These are phyloP conservation scores for Saturnispora bothae DNA, from an alignment of 805 yeast genomes.

Conservation along the genomic window DNA sequence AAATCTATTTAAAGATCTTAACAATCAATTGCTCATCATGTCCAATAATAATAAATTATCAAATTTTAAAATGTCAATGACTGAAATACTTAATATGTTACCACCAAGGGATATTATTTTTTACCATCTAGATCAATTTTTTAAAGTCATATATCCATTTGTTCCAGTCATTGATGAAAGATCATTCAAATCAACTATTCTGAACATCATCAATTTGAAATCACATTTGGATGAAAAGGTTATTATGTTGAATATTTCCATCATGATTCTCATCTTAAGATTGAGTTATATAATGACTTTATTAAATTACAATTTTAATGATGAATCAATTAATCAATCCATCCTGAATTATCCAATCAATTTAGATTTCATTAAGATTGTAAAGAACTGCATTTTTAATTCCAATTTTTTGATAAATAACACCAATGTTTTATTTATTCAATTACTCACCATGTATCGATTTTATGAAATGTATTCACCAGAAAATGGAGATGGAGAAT, in stretches of 20 bases:
- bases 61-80: neutral
- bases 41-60: neutral
- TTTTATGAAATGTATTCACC: conserved; percentile 34
- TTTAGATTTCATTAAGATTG: conserved; percentile 29
- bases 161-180: conserved; percentile 37
- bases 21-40: conserved; percentile 3
- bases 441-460: conserved; percentile 31
- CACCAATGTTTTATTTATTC: conserved; percentile 33
- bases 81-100: conserved; percentile 13
- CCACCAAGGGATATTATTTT: conserved; percentile 27
- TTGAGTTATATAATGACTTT: conserved; percentile 19
- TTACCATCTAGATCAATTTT: conserved; percentile 30
- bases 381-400: conserved; percentile 30
- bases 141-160: conserved; percentile 32
- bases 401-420: conserved; percentile 29
- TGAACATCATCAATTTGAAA: conserved; percentile 23
- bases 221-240: conserved; percentile 1
- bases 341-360: conserved; percentile 28
- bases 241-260: conserved; percentile 16
- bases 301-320: conserved; percentile 14
- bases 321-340: conserved; percentile 13
- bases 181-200: conserved; percentile 25
- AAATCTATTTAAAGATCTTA: conserved; percentile 11
- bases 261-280: conserved; percentile 21
- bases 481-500: conserved; percentile 41